Conservation (phyloP, 495 filamentous ascomycete genomes). For the Platismatia glauca region DNA sequence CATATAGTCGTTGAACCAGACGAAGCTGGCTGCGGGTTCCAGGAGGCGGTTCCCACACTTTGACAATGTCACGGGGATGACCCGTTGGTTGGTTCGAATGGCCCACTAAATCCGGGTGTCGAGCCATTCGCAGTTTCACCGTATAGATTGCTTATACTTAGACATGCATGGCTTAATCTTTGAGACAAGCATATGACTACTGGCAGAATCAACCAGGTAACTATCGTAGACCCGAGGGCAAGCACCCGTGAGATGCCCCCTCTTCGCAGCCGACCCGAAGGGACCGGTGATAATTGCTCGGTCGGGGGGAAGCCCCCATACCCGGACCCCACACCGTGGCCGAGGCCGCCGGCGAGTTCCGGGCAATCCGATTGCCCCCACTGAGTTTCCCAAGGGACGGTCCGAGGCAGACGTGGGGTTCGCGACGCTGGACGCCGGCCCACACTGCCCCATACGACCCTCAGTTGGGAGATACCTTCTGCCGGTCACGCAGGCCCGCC, state of each 20-base stretch:
- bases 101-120: too few relatives aligned
- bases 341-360: slow-evolving; percentile 15
- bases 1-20: too few relatives aligned
- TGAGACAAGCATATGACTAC: slow-evolving; percentile 67
- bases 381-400: slow-evolving; percentile 36
- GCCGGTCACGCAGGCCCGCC: slow-evolving; percentile 22
- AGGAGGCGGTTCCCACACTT: too few relatives aligned
- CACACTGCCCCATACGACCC: slow-evolving; percentile 30
- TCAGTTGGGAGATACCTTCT: slow-evolving; percentile 34
- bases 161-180: slow-evolving; percentile 68
- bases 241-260: not conserved
- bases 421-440: slow-evolving; percentile 7
- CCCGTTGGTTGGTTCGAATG: too few relatives aligned
- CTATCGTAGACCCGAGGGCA: slow-evolving; percentile 35
- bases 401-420: slow-evolving; percentile 29
- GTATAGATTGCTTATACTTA: slow-evolving; percentile 62
- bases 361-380: slow-evolving; percentile 41
- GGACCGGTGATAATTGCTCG: slow-evolving; percentile 19
- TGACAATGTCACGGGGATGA: too few relatives aligned
- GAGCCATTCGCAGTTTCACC: slow-evolving; percentile 63
- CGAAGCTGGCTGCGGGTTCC: too few relatives aligned
- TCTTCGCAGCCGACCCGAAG: slow-evolving; percentile 20
- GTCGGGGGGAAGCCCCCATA: slow-evolving; percentile 21
- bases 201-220: slow-evolving; percentile 64
- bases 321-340: slow-evolving; percentile 22